Conservation (phyloP, 768 basidiomycete species). For the Mycena chlorophos region DNA sequence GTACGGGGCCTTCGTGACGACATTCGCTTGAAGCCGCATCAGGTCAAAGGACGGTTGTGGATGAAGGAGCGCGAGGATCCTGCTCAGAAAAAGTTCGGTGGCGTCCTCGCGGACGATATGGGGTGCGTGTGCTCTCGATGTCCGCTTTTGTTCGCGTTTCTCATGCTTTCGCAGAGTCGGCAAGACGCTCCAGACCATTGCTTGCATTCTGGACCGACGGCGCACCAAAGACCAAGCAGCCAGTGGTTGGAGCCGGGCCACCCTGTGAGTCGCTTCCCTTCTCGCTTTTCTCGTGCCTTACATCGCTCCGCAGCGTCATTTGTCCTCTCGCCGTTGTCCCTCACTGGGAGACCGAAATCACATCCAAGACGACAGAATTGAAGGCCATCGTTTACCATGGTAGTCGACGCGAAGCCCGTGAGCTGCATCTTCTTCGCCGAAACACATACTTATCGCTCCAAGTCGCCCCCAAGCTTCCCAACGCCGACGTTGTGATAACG, state of each 20-base stretch:
- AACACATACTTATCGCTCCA: background rate
- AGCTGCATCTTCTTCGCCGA: slow-evolving; percentile 15
- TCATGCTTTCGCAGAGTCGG: slow-evolving; percentile 53
- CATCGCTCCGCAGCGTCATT: slow-evolving; percentile 60
- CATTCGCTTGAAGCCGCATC: slow-evolving; percentile 79
- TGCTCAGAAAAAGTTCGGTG: slow-evolving; percentile 72
- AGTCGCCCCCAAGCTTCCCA: slow-evolving; percentile 58
- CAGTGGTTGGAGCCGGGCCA: slow-evolving; percentile 70
- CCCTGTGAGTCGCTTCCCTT: slow-evolving; percentile 52
- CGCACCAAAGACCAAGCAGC: slow-evolving; percentile 65
- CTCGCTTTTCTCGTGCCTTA: background rate
- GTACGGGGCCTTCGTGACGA: slow-evolving; percentile 77
- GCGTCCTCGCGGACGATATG: slow-evolving; percentile 92
- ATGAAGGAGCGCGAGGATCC: slow-evolving; percentile 77
- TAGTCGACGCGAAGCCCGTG: slow-evolving; percentile 70
- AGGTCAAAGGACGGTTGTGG: slow-evolving; percentile 83
- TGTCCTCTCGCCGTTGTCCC: slow-evolving; percentile 83
- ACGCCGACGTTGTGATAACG: slow-evolving; percentile 75
- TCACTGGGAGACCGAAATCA: slow-evolving; percentile 88
- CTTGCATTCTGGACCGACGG: slow-evolving; percentile 79
- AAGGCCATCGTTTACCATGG: slow-evolving; percentile 83
- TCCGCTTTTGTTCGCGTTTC: slow-evolving; percentile 1
- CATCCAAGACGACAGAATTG: slow-evolving; percentile 61
- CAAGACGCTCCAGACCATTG: slow-evolving; percentile 88
- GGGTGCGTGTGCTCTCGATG: slow-evolving; percentile 48